Evolutionary conservation across 345 rosid species (phyloP), one percentile per base, ranked within the genome.

Genomic region (Citrus maxima): DNA sequence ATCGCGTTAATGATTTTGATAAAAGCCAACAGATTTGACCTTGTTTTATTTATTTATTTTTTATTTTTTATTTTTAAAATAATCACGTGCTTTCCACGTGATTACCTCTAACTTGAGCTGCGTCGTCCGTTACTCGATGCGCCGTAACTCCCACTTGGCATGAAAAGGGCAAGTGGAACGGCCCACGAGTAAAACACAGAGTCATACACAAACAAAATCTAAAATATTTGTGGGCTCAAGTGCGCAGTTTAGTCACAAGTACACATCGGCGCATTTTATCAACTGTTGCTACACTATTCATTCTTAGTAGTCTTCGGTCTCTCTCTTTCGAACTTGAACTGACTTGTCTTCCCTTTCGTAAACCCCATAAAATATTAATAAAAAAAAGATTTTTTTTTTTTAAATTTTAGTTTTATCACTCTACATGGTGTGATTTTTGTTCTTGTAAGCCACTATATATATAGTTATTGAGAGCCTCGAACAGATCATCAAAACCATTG

Each of bases 401-500:
- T n/a, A n/a, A n/a, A 58, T 35, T 35, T 35, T 35, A 6, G 22
- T 28, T 30, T 27, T 27, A 19, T 18, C 14, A 19, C 10, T 13
- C 30, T 56, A 51, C 42, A 51, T 56, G 65, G 27, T 34, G 76
- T 54, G 49, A 32, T 30, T 54, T 72, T 54, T 32, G 64, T 55
- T 30, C 22, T 18, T 54, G 58, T 54, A 18, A 56, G 30, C 22
- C 46, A 19, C 69, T 65, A 34, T 34, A 1, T 10, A 9, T 10
- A 21, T 21, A 18, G 22, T 56, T 19, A 59, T 59, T 59, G 62
- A 49, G 61, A 81, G 58, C 82, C 80, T 80, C 85, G 81, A 81
- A 38, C 66, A 71, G 78, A 74, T 86, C 76, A 81, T 76, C 83
- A 68, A 79, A 59, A 4, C 58, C 51, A n/a, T 59, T 40, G 38